Percentiles rank a stretch among this genome's conserved stretches.
These are phyloP conservation scores for Omphalea diandra DNA, from an alignment of 441 rosid species.

Conservation along the genomic window DNA sequence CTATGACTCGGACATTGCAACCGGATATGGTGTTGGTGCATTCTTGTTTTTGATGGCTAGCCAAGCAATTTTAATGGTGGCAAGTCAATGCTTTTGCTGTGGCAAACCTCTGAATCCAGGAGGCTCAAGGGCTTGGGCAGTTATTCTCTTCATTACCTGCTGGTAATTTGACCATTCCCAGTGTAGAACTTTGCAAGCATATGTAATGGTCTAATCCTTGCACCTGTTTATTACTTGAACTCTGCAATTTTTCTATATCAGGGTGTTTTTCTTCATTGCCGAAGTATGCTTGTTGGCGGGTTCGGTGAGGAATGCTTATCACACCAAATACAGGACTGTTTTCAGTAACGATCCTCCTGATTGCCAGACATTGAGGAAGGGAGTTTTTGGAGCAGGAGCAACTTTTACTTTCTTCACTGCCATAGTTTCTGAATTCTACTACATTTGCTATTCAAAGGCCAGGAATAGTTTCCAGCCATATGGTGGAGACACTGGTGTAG, in stretches of 20 bases:
- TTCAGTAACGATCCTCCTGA: constrained; percentile 32
- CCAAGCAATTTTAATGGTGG: constrained; percentile 69
- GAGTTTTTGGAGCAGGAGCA: constrained; percentile 84
- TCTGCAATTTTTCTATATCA: constrained; percentile 27
- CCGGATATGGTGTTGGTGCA: constrained; percentile 72
- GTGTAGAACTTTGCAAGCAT: neutral
- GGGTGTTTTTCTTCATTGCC: constrained; percentile 86
- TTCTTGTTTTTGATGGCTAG: constrained; percentile 59
- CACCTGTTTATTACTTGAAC: no score
- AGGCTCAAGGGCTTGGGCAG: constrained; percentile 74
- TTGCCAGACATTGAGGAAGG: constrained; percentile 66
- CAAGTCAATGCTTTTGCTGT: constrained; percentile 77
- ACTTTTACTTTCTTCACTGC: constrained; percentile 68
- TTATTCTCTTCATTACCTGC: constrained; percentile 67
- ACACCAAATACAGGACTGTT: constrained; percentile 69
- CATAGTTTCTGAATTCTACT: constrained; percentile 67
- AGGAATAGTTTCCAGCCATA: constrained; percentile 37
- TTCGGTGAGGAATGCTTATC: constrained; percentile 79
- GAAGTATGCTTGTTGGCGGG: constrained; percentile 85
- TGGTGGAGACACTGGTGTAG: constrained; percentile 56
- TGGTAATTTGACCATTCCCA: constrained; percentile 46
- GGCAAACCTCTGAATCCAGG: constrained; percentile 78
- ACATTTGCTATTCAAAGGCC: constrained; percentile 60
- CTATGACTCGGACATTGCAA: constrained; percentile 80
- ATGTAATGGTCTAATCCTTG: neutral